phyloP scores from a whole-genome alignment of 352 stramenopile species.

The Halophytophthora batemanensis region DNA sequence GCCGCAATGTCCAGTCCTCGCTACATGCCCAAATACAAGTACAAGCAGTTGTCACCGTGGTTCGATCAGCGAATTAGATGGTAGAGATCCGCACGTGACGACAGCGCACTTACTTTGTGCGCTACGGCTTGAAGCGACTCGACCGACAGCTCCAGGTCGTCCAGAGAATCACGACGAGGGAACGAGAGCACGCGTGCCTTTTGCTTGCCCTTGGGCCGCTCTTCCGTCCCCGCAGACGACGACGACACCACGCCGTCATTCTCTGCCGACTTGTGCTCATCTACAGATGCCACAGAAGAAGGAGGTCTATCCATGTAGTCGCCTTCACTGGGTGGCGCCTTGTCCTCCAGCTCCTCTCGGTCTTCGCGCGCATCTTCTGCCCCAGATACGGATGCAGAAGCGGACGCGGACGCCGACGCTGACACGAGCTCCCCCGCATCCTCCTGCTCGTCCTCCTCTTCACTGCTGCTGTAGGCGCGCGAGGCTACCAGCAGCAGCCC shows the following conservation, averaged over 20 bases:
- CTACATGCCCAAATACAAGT: conserved; percentile 9
- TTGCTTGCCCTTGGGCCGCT: conserved; percentile 5
- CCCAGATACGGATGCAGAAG: conserved; percentile 3
- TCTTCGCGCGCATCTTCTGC: neutral
- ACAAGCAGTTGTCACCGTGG: neutral
- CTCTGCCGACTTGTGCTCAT: neutral
- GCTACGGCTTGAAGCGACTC: conserved; percentile 28
- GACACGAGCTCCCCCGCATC: neutral
- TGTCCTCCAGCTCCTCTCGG: no score
- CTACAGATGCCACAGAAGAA: neutral
- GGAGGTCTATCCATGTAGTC: no score
- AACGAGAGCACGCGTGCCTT: neutral
- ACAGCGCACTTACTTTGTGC: conserved; percentile 12
- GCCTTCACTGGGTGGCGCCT: no score
- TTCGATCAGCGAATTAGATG: no score
- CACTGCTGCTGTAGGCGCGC: conserved; percentile 27
- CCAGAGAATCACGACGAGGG: conserved; percentile 20
- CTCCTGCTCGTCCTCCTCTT: conserved; percentile 7
- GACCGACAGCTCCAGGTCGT: conserved; percentile 28
- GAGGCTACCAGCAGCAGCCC: conserved; percentile 19
- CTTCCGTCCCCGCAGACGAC: neutral
- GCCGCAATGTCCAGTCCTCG: conserved; percentile 30
- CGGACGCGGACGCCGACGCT: conserved; percentile 6
- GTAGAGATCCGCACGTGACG: neutral
- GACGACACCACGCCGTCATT: conserved; percentile 1